These are phyloP conservation scores for Cystofilobasidium macerans DNA, from an alignment of 768 basidiomycete species.

Conservation along the genomic window DNA sequence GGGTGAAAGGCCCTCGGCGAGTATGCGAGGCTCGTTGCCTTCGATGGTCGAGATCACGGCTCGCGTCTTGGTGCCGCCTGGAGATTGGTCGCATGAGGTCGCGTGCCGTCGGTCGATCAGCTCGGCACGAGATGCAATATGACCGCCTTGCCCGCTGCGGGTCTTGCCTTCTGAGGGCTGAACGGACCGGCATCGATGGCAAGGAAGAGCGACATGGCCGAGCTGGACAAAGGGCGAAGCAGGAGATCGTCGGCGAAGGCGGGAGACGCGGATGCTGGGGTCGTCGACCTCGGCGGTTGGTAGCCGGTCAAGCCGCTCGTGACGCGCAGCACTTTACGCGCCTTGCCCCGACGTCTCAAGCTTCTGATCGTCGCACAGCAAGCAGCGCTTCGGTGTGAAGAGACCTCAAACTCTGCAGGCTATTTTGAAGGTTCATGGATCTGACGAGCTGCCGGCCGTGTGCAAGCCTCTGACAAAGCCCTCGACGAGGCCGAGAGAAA, in stretches of 20 bases:
- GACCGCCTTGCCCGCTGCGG: too few species aligned
- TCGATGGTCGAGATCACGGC: constrained; percentile 17
- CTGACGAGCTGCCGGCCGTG: background rate
- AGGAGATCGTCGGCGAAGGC: too few species aligned
- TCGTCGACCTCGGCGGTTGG: too few species aligned
- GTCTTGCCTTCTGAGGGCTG: background rate
- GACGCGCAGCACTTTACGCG: too few species aligned
- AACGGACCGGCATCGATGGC: background rate
- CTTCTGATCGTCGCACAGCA: too few species aligned
- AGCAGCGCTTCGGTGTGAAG: too few species aligned
- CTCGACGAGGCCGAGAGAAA: background rate
- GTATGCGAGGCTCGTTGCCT: background rate
- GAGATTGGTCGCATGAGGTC: background rate
- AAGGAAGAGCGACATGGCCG: background rate
- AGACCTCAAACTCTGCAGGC: too few species aligned
- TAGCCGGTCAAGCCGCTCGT: too few species aligned
- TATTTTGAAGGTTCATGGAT: constrained; percentile 3
- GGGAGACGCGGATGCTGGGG: too few species aligned
- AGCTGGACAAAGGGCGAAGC: too few species aligned
- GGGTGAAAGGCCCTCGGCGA: constrained; percentile 2
- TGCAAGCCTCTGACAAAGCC: background rate
- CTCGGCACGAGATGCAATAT: background rate
- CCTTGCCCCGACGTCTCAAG: too few species aligned
- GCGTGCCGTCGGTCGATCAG: background rate
- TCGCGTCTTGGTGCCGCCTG: constrained; percentile 20